These are phyloP conservation scores for Solanum bulbocastanum DNA, from an alignment of 257 asterid species.

Conservation along the genomic window DNA sequence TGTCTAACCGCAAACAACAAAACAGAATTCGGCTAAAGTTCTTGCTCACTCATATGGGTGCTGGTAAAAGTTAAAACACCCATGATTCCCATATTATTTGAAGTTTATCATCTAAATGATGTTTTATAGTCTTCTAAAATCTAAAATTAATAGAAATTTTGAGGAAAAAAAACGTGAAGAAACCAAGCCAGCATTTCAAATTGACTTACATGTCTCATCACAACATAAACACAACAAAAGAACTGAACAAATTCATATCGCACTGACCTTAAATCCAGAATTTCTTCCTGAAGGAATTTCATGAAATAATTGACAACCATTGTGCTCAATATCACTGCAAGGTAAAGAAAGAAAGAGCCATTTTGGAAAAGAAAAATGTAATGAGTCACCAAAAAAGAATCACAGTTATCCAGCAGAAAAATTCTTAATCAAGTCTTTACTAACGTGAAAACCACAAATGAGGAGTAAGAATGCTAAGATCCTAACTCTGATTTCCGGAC, in stretches of 20 bases:
- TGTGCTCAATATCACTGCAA: slow-evolving; percentile 78
- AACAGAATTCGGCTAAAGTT: neutral
- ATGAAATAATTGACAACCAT: slow-evolving; percentile 54
- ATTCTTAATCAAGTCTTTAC: neutral
- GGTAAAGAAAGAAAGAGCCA: neutral
- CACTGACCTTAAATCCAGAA: slow-evolving; percentile 86
- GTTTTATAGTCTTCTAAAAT: neutral
- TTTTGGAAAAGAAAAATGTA: neutral
- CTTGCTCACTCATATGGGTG: neutral
- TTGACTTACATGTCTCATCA: neutral
- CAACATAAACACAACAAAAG: neutral
- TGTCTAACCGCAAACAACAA: neutral
- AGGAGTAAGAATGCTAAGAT: neutral
- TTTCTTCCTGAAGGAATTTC: slow-evolving; percentile 75
- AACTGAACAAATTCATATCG: neutral
- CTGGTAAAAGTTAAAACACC: neutral
- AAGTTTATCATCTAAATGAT: neutral
- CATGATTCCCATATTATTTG: neutral
- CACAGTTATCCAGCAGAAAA: neutral
- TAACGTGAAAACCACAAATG: neutral
- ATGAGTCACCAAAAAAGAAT: neutral
- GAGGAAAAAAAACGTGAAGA: neutral
- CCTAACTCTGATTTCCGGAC: neutral
- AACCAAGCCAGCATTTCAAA: neutral
- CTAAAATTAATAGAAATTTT: neutral